These are phyloP conservation scores for Fagopyrum tataricum DNA, from an alignment of 148 eudicot species.

Conservation along the genomic window DNA sequence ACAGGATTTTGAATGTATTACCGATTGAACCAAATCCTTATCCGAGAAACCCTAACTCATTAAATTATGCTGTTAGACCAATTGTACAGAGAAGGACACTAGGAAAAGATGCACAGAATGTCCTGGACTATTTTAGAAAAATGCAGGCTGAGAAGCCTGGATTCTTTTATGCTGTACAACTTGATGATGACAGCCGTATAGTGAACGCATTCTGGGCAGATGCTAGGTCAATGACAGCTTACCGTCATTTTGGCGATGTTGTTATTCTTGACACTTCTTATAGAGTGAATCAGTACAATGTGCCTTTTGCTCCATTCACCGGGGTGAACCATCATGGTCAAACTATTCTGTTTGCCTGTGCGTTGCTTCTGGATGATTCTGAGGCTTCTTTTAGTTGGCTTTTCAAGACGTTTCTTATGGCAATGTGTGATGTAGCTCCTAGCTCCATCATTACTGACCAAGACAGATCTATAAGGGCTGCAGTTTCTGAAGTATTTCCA, in stretches of 20 bases:
- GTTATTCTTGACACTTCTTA: slow-evolving; percentile 68
- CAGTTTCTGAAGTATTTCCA: slow-evolving; percentile 64
- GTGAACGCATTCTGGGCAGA: slow-evolving; percentile 92
- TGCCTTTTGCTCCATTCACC: slow-evolving; percentile 77
- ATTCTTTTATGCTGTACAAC: slow-evolving; percentile 86
- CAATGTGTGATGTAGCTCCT: slow-evolving; percentile 68
- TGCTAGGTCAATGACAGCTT: slow-evolving; percentile 80
- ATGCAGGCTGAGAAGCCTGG: slow-evolving; percentile 97
- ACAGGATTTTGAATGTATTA: slow-evolving; percentile 32
- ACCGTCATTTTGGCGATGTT: slow-evolving; percentile 73
- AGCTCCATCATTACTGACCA: slow-evolving; percentile 67
- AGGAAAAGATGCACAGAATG: slow-evolving; percentile 86
- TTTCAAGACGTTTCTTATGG: slow-evolving; percentile 77
- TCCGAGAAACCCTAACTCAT: slow-evolving; percentile 32
- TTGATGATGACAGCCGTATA: slow-evolving; percentile 79
- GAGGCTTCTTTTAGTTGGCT: slow-evolving; percentile 85
- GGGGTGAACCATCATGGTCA: slow-evolving; percentile 95
- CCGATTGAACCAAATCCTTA: slow-evolving; percentile 38
- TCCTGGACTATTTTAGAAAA: slow-evolving; percentile 79
- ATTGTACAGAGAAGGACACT: slow-evolving; percentile 39
- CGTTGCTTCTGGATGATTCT: slow-evolving; percentile 85
- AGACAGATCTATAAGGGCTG: slow-evolving; percentile 52
- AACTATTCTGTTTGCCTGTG: slow-evolving; percentile 74
- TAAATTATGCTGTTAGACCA: slow-evolving; percentile 33
- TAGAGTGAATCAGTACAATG: slow-evolving; percentile 57